Conservation (phyloP, 345 rosid species). For the Zanthoxylum bungeanum region DNA sequence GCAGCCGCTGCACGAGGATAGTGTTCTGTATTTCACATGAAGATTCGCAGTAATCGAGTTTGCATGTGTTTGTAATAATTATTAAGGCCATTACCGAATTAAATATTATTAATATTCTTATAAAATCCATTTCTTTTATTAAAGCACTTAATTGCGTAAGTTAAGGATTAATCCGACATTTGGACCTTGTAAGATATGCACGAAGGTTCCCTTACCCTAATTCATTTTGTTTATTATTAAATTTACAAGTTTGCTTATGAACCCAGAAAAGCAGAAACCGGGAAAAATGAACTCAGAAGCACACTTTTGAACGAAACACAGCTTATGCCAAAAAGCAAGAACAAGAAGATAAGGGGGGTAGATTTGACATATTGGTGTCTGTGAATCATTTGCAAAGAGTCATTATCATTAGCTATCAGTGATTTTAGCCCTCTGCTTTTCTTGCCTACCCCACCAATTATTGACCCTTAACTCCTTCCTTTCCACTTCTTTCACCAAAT, state of each 20-base stretch:
- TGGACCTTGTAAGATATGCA: too few species aligned
- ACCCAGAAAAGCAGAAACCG: not conserved
- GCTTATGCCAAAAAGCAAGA: too few species aligned
- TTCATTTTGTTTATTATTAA: not conserved
- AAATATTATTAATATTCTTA: not conserved
- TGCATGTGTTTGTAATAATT: not conserved
- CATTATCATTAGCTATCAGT: constrained; percentile 15
- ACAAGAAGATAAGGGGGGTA: not conserved
- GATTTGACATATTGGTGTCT: not conserved
- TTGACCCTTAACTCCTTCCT: not conserved
- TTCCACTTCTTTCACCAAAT: not conserved
- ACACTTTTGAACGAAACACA: too few species aligned
- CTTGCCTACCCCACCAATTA: constrained; percentile 34
- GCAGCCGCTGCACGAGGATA: not conserved
- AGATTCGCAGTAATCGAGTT: not conserved
- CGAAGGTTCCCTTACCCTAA: too few species aligned
- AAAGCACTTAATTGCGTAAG: too few species aligned
- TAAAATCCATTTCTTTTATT: not conserved
- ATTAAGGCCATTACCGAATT: not conserved
- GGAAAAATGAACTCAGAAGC: not conserved
- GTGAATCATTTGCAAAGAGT: constrained; percentile 3
- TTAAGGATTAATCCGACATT: not conserved
- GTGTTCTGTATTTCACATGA: constrained; percentile 6
- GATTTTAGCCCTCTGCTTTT: constrained; percentile 28
- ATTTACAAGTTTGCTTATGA: not conserved